Percentiles rank a stretch among this genome's conserved stretches.
These are phyloP conservation scores for Lentinus tigrinus DNA, from an alignment of 768 basidiomycete genomes.

Conservation along the genomic window DNA sequence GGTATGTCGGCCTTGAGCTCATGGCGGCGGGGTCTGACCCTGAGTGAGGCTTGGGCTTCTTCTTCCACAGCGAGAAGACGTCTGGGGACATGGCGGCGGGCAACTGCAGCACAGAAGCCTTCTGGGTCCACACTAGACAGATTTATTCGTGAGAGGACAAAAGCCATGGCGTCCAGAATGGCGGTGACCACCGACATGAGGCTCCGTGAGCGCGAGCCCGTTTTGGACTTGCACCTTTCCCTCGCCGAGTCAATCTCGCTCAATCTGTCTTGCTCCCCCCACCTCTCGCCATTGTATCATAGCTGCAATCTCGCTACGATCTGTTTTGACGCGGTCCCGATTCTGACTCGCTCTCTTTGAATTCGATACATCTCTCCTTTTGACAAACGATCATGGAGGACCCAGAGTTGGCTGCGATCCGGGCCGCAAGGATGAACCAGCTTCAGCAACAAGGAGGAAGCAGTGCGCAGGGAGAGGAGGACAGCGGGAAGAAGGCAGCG, in stretches of 20 bases:
- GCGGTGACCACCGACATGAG: background rate
- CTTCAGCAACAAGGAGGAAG: constrained; percentile 30
- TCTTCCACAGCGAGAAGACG: constrained; percentile 12
- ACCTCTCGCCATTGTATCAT: background rate
- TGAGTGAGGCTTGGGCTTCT: constrained; percentile 9
- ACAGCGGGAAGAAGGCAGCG: constrained; percentile 49
- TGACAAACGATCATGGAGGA: constrained; percentile 27
- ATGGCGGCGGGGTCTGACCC: background rate
- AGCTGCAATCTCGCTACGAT: background rate
- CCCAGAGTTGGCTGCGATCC: constrained; percentile 43
- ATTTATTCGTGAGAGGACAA: constrained; percentile 4
- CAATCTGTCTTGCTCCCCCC: background rate
- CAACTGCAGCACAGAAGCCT: background rate
- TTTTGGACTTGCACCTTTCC: constrained; percentile 1
- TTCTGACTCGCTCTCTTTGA: background rate
- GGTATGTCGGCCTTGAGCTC: background rate
- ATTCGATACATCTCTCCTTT: background rate
- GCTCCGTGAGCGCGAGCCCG: background rate
- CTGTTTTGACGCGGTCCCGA: background rate
- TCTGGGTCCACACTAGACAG: background rate
- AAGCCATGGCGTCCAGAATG: background rate
- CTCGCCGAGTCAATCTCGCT: constrained; percentile 6
- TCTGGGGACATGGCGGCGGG: constrained; percentile 2
- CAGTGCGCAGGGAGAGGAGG: constrained; percentile 44
- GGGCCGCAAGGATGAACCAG: constrained; percentile 43